Evolutionary conservation across 2,329 filamentous ascomycete genomes (phyloP), one percentile per base, ranked within the genome.

Genomic region (Botryosphaeria agaves): DNA sequence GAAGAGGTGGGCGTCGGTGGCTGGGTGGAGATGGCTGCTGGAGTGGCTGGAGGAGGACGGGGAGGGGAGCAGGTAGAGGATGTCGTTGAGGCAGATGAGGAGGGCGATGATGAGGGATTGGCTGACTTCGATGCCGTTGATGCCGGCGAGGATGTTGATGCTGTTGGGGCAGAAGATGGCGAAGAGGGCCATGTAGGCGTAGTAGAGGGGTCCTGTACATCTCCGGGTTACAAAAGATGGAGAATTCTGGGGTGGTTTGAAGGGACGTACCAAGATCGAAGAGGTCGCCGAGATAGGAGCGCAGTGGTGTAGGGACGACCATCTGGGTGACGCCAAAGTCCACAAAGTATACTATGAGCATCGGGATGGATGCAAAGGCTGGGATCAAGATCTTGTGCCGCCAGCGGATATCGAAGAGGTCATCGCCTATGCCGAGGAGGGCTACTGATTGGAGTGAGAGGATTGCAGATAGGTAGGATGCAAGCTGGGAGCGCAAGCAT

Each of bases 71-170:
- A 95, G 71, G 56, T 95, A 98, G 39, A 95, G 66, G 31, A 69
- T 62, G 52, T 95, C 89, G 59, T 98, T 98, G 50, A 83, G 59
- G 35, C 77, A 70, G 41, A 98, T 71, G 30, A 95, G 68, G 31
- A 74, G 53, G 16, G 85, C 87, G 48, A 98, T 82, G 38, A 93
- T 80, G 38, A 98, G 63, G 35, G 84, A 94, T 57, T 98, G 89
- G 7, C 79, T 74, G 32, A 95, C 89, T 54, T 98, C 89, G 51
- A 98, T 89, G 32, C 89, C 89, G 54, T 98, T 98, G 55, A 98
- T 82, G n/a, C 89, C 89, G 0, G 89, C 89, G n/a, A 98, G 64
- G 58, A 98, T 98, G 62, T 98, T 98, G 69, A 98, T 98, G 54
- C 83, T 84, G 59, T 98, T 95, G 5, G 89, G 85, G 42, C 84